phyloP scores from a whole-genome alignment of 257 asterid genomes.

The Solanum chiquidenum region DNA sequence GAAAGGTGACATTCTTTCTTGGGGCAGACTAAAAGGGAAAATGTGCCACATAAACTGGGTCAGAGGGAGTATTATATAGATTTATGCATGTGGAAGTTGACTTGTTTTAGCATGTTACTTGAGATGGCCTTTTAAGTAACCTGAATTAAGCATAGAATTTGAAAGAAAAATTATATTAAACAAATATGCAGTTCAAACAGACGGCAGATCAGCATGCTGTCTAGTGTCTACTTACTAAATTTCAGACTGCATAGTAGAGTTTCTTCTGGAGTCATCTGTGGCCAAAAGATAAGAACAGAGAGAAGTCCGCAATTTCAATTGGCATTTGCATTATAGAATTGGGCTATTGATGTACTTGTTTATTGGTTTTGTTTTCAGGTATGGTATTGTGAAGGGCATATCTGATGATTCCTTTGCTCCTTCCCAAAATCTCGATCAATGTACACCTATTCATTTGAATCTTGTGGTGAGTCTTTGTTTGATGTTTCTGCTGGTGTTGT shows the following conservation, averaged over 20 bases:
- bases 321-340: not conserved
- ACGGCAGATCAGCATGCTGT: not conserved
- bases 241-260: not conserved
- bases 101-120: not conserved
- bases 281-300: not conserved
- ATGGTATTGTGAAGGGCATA: slow-evolving; percentile 46
- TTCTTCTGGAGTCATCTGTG: not conserved
- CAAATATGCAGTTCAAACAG: not conserved
- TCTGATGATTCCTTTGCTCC: slow-evolving; percentile 42
- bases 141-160: not conserved
- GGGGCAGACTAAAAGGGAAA: not conserved
- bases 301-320: not conserved
- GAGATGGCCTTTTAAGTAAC: not conserved
- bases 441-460: slow-evolving; percentile 84
- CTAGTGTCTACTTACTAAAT: not conserved
- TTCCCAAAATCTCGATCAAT: slow-evolving; percentile 48
- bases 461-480: slow-evolving; percentile 57
- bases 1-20: not conserved
- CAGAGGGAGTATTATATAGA: not conserved
- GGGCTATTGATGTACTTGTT: not conserved
- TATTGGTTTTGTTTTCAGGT: slow-evolving; percentile 32
- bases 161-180: not conserved
- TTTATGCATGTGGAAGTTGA: not conserved
- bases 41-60: not conserved
- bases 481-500: not conserved